Base-by-base conservation (phyloP, 176 grass and related monocot species). In the Juncus effusus region DNA sequence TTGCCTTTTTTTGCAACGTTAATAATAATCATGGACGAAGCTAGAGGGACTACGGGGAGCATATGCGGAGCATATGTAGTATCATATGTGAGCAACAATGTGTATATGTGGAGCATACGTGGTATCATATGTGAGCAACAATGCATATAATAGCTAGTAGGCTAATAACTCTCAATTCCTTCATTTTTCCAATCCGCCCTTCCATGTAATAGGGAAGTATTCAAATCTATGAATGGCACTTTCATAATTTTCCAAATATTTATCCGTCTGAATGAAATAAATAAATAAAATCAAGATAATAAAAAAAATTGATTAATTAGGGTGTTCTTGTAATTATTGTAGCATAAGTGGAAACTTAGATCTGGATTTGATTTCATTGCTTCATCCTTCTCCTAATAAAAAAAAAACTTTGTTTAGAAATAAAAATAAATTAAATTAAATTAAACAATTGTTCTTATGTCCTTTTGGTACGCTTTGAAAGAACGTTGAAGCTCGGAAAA, bases 401-500 rank as follows among this genome's bases (percentile, higher is more conserved):
- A 36, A 73, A 28, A 64, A 83, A 63, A 44, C 9, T 28, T 28
- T 1, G 19, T 28, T 28, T 1, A 28, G 1, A 28, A 28, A 75
- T 5, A 40, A 61, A 59, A 76, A 42, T 35, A 51, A 9, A 72
- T 42, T 42, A 16, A 15, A 71, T 10, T 28, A 13, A 61, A 28
- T 28, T 28, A 28, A 28, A 28, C 19, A 28, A 28, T 28, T 28
- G 19, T 60, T 70, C 92, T 88, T 88, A 96, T 87, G 88, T 87
- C 84, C 85, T 96, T 96, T 86, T 96, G 92, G 81, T 96, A 96
- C 67, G 92, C 92, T 84, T 96, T 96, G 51, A 96, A 56, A 10
- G 92, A 83, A 62, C 85, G 82, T 54, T 84, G 82, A 87, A 91
- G 85, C 38, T 77, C 88, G 50, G 50, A 65, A 72, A 91, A 79